These are phyloP conservation scores for Pseudocercospora macadamiae DNA, from an alignment of 2,329 filamentous ascomycete species.

Conservation along the genomic window DNA sequence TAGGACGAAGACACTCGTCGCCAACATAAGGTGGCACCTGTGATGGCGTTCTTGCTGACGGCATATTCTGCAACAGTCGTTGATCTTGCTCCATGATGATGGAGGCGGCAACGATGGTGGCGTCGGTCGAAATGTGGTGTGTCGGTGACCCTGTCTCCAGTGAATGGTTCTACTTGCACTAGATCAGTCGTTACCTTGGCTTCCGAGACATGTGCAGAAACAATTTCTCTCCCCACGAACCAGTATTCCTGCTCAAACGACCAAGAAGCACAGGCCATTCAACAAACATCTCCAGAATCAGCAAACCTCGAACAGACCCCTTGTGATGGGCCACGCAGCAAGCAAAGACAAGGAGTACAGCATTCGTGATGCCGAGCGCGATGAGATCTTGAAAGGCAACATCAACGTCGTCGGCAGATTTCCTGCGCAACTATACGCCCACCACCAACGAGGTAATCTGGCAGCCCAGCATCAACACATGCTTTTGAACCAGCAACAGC, in stretches of 20 bases:
- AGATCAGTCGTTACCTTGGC: neutral
- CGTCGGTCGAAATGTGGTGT: neutral
- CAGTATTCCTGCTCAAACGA: neutral
- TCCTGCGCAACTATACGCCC: neutral
- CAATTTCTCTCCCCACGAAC: neutral
- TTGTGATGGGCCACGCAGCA: neutral
- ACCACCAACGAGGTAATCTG: neutral
- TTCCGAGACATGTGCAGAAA: neutral
- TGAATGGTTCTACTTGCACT: neutral
- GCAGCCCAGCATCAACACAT: neutral
- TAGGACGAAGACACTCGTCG: neutral
- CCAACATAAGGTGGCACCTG: neutral
- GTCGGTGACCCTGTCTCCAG: neutral
- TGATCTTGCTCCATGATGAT: neutral
- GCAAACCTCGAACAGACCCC: neutral
- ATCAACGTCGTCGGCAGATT: neutral
- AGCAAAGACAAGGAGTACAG: neutral
- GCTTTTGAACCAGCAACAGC: neutral
- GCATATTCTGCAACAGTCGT: neutral
- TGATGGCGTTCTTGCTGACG: neutral
- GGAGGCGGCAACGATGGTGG: neutral
- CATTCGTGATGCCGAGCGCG: neutral
- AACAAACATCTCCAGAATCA: neutral
- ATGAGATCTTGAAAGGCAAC: neutral
- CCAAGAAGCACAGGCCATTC: too few species aligned